Evolutionary conservation across 371 early-diverging fungal species (phyloP).

Genomic region (Mortierella sp.): DNA sequence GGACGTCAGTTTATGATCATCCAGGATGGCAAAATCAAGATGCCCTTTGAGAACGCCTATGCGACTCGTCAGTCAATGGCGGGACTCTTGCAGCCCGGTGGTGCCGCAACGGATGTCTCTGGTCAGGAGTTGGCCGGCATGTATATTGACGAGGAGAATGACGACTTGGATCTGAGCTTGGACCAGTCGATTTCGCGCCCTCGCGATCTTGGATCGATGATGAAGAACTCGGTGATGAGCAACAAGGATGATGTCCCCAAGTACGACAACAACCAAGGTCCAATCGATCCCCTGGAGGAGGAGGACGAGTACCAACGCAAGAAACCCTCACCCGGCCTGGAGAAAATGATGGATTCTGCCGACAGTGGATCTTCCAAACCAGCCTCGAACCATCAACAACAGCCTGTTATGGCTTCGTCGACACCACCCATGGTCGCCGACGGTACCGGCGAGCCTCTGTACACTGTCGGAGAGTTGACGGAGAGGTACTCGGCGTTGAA

Average conservation of each 20-base stretch:
- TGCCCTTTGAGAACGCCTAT: conserved; percentile 55
- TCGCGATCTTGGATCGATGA: conserved; percentile 38
- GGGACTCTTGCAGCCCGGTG: conserved; percentile 54
- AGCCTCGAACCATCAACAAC: conserved; percentile 11
- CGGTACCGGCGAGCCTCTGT: conserved; percentile 41
- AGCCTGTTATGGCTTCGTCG: conserved; percentile 30
- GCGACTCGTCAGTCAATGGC: conserved; percentile 55
- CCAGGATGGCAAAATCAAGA: conserved; percentile 57
- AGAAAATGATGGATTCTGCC: conserved; percentile 9
- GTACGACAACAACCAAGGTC: conserved; percentile 7
- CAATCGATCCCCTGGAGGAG: conserved; percentile 23
- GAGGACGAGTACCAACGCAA: conserved; percentile 40
- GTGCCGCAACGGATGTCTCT: conserved; percentile 52
- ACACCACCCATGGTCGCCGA: conserved; percentile 50
- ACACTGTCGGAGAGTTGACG: conserved; percentile 44
- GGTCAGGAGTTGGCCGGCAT: conserved; percentile 57
- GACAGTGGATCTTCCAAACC: background rate
- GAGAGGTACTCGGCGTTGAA: conserved; percentile 61
- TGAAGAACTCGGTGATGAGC: conserved; percentile 38
- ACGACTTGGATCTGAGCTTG: conserved; percentile 49
- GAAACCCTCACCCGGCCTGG: conserved; percentile 4
- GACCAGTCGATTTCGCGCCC: conserved; percentile 51
- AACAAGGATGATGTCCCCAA: conserved; percentile 3
- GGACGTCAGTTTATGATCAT: conserved; percentile 56
- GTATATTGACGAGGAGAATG: conserved; percentile 56